These are phyloP conservation scores for Paecilomyces niveus DNA, from an alignment of 2,329 filamentous ascomycete species.

Conservation along the genomic window DNA sequence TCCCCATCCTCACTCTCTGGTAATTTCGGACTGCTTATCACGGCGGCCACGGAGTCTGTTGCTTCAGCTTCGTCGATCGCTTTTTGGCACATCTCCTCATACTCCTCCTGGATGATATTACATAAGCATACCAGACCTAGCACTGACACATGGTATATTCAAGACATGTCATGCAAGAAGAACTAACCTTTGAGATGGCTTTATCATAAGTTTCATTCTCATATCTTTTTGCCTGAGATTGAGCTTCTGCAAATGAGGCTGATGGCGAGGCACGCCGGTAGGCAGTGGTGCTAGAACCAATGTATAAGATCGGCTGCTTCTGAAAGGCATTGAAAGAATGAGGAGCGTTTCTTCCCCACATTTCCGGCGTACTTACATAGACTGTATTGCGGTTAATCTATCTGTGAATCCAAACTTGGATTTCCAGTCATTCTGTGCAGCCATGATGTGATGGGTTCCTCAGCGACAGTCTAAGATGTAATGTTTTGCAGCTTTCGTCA, in stretches of 20 bases:
- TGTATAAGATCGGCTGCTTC: constrained; percentile 9
- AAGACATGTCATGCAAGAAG: background rate
- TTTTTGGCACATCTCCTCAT: constrained; percentile 37
- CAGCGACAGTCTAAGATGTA: constrained; percentile 12
- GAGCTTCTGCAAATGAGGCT: constrained; percentile 42
- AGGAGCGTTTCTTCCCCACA: background rate
- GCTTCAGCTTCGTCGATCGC: constrained; percentile 27
- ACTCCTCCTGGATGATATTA: constrained; percentile 47
- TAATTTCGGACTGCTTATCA: constrained; percentile 17
- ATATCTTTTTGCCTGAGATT: constrained; percentile 54
- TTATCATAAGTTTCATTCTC: constrained; percentile 46
- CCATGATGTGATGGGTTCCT: constrained; percentile 31
- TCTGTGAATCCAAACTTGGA: constrained; percentile 49
- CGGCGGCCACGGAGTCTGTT: constrained; percentile 11
- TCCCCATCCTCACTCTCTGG: constrained; percentile 13
- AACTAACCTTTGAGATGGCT: constrained; percentile 30
- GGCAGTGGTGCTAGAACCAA: constrained; percentile 37
- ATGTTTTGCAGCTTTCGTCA: background rate
- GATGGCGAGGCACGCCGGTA: constrained; percentile 41
- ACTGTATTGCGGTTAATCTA: constrained; percentile 57
- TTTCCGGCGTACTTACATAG: constrained; percentile 43
- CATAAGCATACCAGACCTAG: constrained; percentile 11
- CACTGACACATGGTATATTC: background rate
- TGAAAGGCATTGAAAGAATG: background rate
- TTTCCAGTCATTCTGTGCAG: constrained; percentile 40